Percentiles rank a stretch among this genome's conserved stretches.
Evolutionary conservation across 1,284 basidiomycete genomes (phyloP).

Genomic region (Puccinia novopanici): DNA sequence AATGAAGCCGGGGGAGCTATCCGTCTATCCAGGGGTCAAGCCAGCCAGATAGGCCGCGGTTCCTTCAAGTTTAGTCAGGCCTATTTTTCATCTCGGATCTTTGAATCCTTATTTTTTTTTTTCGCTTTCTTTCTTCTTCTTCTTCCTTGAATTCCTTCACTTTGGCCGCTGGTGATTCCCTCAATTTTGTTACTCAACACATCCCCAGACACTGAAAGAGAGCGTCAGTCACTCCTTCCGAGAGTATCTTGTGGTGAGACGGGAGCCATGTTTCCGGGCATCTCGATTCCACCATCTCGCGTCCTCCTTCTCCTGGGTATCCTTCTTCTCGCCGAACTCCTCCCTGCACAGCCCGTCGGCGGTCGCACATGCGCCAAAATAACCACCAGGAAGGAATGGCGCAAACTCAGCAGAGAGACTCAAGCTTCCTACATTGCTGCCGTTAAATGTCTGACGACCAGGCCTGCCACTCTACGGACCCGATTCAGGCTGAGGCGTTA

Average conservation of each 20-base stretch:
- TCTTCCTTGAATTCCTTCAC: too few species aligned
- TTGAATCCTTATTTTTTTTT: too few species aligned
- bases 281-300: background rate
- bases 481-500: slow-evolving; percentile 15
- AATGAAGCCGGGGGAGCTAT: background rate
- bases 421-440: slow-evolving; percentile 49
- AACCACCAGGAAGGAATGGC: slow-evolving; percentile 39
- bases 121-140: too few species aligned
- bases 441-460: slow-evolving; percentile 41
- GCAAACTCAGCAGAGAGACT: slow-evolving; percentile 8
- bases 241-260: background rate
- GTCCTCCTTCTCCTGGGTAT: background rate
- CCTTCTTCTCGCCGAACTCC: slow-evolving; percentile 1
- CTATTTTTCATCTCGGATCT: too few species aligned
- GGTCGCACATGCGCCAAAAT: slow-evolving; percentile 28
- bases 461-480: slow-evolving; percentile 21
- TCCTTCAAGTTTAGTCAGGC: too few species aligned
- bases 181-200: background rate
- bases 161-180: too few species aligned
- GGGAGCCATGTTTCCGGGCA: slow-evolving; percentile 6
- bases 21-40: background rate
- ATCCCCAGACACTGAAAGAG: too few species aligned
- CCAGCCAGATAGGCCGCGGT: background rate
- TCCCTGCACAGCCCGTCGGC: slow-evolving; percentile 22
- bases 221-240: too few species aligned